phyloP scores from a whole-genome alignment of 495 filamentous ascomycete genomes.

The Penicillium ucsense region DNA sequence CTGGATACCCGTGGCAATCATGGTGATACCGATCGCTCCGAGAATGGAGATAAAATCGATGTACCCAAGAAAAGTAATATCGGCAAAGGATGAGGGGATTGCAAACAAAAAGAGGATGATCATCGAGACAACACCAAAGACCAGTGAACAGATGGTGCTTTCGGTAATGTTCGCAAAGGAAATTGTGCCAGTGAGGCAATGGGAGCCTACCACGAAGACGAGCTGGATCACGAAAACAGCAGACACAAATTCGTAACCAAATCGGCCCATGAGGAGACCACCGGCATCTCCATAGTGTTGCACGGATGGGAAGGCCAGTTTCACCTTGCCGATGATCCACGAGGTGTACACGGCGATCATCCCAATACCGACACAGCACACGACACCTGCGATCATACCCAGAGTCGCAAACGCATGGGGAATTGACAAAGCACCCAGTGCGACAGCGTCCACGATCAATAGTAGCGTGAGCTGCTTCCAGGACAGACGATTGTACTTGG shows the following conservation, averaged over 20 bases:
- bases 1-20: constrained; percentile 51
- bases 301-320: constrained; percentile 52
- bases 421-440: constrained; percentile 48
- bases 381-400: constrained; percentile 44
- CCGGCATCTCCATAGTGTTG: constrained; percentile 58
- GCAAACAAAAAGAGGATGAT: constrained; percentile 49
- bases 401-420: constrained; percentile 47
- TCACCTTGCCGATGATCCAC: constrained; percentile 60
- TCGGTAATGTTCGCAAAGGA: constrained; percentile 51
- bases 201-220: constrained; percentile 57
- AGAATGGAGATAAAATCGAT: constrained; percentile 54
- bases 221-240: constrained; percentile 49
- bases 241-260: constrained; percentile 50
- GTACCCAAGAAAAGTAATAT: constrained; percentile 50
- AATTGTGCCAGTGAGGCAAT: constrained; percentile 60
- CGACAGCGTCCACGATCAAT: constrained; percentile 54
- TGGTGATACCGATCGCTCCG: constrained; percentile 53
- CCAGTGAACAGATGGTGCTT: constrained; percentile 49
- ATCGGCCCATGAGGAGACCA: constrained; percentile 45
- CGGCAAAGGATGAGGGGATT: constrained; percentile 42
- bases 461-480: constrained; percentile 25
- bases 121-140: constrained; percentile 50
- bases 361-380: constrained; percentile 48
- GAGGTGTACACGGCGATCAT: constrained; percentile 61
- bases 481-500: constrained; percentile 11